These are phyloP conservation scores for Starmera caribaea DNA, from an alignment of 805 yeast genomes.

Conservation along the genomic window DNA sequence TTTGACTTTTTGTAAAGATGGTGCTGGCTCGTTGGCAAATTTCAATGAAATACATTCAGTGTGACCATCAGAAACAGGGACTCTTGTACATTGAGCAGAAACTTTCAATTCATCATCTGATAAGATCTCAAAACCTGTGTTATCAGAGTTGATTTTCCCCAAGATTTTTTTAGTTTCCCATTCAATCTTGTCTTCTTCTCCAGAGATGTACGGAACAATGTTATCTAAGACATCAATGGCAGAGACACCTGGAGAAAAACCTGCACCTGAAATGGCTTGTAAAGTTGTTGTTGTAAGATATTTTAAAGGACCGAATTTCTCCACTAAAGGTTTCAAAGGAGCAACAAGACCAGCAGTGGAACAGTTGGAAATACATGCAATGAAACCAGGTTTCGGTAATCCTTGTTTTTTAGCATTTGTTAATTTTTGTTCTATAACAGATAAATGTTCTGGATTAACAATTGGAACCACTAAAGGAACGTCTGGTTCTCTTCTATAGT, in stretches of 20 bases:
- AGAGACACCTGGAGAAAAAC: slow-evolving; percentile 95
- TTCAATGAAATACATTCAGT: slow-evolving; percentile 87
- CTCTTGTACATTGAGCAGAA: slow-evolving; percentile 94
- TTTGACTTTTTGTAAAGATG: slow-evolving; percentile 75
- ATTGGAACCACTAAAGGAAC: slow-evolving; percentile 95
- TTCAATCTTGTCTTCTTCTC: slow-evolving; percentile 97
- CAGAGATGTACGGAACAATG: slow-evolving; percentile 87
- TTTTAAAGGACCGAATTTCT: slow-evolving; percentile 83
- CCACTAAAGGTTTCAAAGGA: slow-evolving; percentile 90
- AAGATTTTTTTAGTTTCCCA: slow-evolving; percentile 96
- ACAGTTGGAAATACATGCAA: slow-evolving; percentile 94
- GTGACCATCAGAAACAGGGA: slow-evolving; percentile 96
- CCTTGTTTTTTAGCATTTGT: slow-evolving; percentile 45
- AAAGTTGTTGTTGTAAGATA: slow-evolving; percentile 81
- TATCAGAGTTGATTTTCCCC: slow-evolving; percentile 47
- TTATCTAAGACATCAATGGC: slow-evolving; percentile 93
- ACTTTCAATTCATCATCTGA: slow-evolving; percentile 69
- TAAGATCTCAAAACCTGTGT: slow-evolving; percentile 46
- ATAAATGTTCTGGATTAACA: slow-evolving; percentile 85
- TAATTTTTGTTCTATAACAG: slow-evolving; percentile 53
- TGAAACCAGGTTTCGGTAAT: slow-evolving; percentile 62
- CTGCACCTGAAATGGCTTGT: slow-evolving; percentile 98
- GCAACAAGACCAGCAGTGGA: slow-evolving; percentile 98
- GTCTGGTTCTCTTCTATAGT: slow-evolving; percentile 77
- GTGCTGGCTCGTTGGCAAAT: slow-evolving; percentile 77